Percentiles rank a stretch among this genome's conserved stretches.
Conservation (phyloP, 108 stramenopile species). For the Chaetoceros muelleri region DNA sequence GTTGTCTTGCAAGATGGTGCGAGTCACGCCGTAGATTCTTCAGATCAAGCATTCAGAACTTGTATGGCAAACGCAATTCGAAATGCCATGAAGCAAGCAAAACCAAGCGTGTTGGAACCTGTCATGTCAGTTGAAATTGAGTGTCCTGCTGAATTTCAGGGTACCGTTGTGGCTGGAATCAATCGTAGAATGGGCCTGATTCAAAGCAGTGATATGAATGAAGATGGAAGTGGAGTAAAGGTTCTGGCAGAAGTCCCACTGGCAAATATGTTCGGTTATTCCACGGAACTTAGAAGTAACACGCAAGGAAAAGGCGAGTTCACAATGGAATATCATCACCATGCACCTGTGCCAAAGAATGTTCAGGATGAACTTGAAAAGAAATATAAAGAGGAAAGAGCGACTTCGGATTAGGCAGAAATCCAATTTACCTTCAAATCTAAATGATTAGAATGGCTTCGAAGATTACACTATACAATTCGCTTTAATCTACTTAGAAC, state of each 20-base stretch:
- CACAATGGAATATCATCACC: conserved; percentile 96
- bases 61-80: conserved; percentile 91
- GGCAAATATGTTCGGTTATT: conserved; percentile 94
- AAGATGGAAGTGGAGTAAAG: conserved; percentile 82
- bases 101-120: conserved; percentile 88
- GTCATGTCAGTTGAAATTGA: conserved; percentile 92
- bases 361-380: conserved; percentile 82
- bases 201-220: conserved; percentile 82
- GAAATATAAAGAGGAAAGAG: conserved; percentile 69
- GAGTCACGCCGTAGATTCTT: conserved; percentile 95
- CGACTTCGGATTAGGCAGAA: background rate
- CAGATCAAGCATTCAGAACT: conserved; percentile 95
- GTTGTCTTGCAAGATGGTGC: conserved; percentile 93
- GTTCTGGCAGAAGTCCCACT: conserved; percentile 89
- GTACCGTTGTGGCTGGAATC: conserved; percentile 86
- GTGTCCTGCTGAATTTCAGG: conserved; percentile 95
- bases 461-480: too few species aligned
- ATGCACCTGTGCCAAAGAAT: conserved; percentile 74
- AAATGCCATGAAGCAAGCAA: conserved; percentile 78
- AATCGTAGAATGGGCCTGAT: conserved; percentile 94
- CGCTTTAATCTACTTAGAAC: too few species aligned
- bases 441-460: too few species aligned
- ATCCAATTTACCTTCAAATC: too few species aligned
- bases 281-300: conserved; percentile 86
- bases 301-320: conserved; percentile 99